phyloP scores from a whole-genome alignment of 371 early-diverging fungal species.

The Saksenaea vasiformis region DNA sequence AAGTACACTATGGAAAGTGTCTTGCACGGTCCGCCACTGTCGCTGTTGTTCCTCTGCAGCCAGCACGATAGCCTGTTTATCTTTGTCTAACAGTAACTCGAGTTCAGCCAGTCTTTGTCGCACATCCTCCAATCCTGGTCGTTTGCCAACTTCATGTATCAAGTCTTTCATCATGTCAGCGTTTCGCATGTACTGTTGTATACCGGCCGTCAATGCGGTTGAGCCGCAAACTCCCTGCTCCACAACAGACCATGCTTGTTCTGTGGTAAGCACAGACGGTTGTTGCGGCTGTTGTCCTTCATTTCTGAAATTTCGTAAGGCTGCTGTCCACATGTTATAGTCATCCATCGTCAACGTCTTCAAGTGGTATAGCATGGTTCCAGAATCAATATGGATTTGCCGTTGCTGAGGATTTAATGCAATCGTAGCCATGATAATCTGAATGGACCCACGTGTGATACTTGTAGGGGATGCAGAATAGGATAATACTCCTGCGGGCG shows the following conservation, averaged over 20 bases:
- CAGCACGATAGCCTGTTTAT: conserved; percentile 3
- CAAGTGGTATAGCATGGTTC: conserved; percentile 75
- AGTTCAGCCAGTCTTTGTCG: not conserved
- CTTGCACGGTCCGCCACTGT: conserved; percentile 13
- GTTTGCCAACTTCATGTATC: conserved; percentile 10
- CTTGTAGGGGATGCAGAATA: conserved; percentile 64
- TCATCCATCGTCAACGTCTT: conserved; percentile 68
- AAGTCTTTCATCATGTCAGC: conserved; percentile 14
- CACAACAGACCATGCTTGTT: not conserved
- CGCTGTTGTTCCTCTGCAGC: conserved; percentile 13
- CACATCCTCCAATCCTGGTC: conserved; percentile 10
- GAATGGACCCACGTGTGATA: conserved; percentile 75
- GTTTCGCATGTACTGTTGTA: conserved; percentile 9
- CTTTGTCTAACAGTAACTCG: conserved; percentile 6
- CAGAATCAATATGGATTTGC: conserved; percentile 84
- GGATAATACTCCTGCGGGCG: conserved; percentile 59
- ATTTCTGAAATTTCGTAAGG: conserved; percentile 29
- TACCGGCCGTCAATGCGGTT: conserved; percentile 4
- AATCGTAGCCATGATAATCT: conserved; percentile 64
- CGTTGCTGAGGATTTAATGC: conserved; percentile 64
- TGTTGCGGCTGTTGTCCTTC: conserved; percentile 4
- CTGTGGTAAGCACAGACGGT: not conserved
- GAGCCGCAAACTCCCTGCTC: conserved; percentile 11
- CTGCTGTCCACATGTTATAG: conserved; percentile 68
- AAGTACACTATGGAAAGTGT: not conserved